Evolutionary conservation across 1,284 basidiomycete genomes (phyloP).

Genomic region (Coniferiporia sulphurascens): DNA sequence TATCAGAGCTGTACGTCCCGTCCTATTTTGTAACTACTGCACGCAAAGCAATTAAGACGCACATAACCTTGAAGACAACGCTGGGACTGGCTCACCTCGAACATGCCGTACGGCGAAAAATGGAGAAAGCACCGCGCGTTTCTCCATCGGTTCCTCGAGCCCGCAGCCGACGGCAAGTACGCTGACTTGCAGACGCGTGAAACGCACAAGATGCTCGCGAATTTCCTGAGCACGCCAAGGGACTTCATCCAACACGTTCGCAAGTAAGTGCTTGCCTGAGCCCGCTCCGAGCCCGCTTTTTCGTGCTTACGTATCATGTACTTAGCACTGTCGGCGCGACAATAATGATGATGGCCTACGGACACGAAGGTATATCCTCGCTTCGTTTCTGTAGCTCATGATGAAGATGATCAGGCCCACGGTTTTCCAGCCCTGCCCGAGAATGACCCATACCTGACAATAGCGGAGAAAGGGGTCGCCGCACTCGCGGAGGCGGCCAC

Average conservation of each 20-base stretch:
- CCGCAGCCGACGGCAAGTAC: conserved; percentile 18
- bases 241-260: conserved; percentile 23
- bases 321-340: conserved; percentile 2
- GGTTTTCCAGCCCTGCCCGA: background rate
- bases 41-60: background rate
- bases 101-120: conserved; percentile 23
- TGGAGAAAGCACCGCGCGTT: conserved; percentile 24
- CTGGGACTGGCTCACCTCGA: conserved; percentile 4
- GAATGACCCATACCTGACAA: conserved; percentile 8
- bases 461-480: conserved; percentile 5
- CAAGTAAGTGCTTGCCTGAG: conserved; percentile 14
- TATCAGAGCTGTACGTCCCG: conserved; percentile 41
- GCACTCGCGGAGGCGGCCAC: background rate
- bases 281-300: background rate
- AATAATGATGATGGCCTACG: conserved; percentile 16
- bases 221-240: conserved; percentile 21
- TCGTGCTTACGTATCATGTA: background rate
- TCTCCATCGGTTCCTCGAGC: conserved; percentile 24
- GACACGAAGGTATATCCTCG: conserved; percentile 7
- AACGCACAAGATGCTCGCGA: conserved; percentile 21
- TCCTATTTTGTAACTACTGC: background rate
- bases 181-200: conserved; percentile 21
- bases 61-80: background rate
- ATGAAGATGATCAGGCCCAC: background rate
- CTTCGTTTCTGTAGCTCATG: background rate